A percentile compares a stretch with the other conserved stretches of the same genome.
These are phyloP conservation scores for Fomitopsis betulina DNA, from an alignment of 1,284 basidiomycete genomes.

Conservation along the genomic window DNA sequence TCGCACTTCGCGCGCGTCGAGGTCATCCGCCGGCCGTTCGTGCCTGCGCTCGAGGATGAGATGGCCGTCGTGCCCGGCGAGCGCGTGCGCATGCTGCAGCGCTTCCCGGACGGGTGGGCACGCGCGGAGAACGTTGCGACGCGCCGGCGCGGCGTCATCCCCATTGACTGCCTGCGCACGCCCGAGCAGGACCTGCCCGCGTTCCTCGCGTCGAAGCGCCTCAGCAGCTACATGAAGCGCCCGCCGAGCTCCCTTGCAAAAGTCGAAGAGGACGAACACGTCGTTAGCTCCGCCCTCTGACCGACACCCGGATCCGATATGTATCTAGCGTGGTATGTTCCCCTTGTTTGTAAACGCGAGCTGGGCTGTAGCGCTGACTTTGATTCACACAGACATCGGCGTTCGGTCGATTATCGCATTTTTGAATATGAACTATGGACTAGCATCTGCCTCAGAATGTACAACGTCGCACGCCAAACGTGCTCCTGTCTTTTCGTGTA, in stretches of 20 bases:
- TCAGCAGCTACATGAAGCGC: slow-evolving; percentile 33
- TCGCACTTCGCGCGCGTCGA: slow-evolving; percentile 37
- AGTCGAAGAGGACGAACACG: background rate
- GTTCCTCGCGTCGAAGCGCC: slow-evolving; percentile 46
- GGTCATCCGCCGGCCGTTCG: slow-evolving; percentile 49
- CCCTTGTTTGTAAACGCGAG: background rate
- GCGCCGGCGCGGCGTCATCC: slow-evolving; percentile 40
- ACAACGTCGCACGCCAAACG: background rate
- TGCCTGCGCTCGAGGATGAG: slow-evolving; percentile 56
- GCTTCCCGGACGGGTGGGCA: slow-evolving; percentile 71
- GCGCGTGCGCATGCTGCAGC: slow-evolving; percentile 42
- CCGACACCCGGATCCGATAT: background rate
- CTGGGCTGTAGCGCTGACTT: background rate
- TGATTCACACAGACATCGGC: background rate
- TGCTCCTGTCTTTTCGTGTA: background rate
- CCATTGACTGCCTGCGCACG: slow-evolving; percentile 56
- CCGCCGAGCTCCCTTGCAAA: background rate
- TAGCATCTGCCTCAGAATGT: background rate
- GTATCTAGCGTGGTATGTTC: background rate
- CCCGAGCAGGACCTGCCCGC: slow-evolving; percentile 41
- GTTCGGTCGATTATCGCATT: no score
- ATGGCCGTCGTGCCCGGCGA: slow-evolving; percentile 49
- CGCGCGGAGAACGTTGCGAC: slow-evolving; percentile 32
- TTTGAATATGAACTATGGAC: background rate
- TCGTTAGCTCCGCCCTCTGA: background rate